Evolutionary conservation across 2,329 filamentous ascomycete species (phyloP).

Genomic region (Domatiomyces catenatus): DNA sequence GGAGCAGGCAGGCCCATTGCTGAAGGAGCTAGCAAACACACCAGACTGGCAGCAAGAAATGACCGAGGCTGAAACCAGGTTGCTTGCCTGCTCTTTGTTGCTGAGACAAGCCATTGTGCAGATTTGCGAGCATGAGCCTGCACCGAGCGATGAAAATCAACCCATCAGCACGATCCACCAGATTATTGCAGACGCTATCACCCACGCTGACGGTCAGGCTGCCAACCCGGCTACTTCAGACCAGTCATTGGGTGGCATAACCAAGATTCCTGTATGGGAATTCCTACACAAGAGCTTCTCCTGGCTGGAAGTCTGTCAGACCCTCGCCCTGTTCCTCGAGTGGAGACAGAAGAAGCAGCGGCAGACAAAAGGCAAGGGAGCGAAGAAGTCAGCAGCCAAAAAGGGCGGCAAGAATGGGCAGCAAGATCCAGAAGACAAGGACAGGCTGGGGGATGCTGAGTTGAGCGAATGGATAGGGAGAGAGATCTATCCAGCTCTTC

Average conservation of each 20-base stretch:
- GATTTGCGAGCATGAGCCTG: background rate
- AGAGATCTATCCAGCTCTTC: background rate
- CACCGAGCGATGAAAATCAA: background rate
- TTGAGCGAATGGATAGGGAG: background rate
- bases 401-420: background rate
- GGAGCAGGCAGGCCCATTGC: conserved; percentile 3
- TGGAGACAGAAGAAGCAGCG: conserved; percentile 6
- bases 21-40: background rate
- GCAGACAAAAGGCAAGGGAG: conserved; percentile 4
- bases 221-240: background rate
- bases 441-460: conserved; percentile 2
- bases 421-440: background rate
- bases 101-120: conserved; percentile 3
- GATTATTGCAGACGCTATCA: conserved; percentile 1
- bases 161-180: background rate
- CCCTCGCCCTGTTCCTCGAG: conserved; percentile 22
- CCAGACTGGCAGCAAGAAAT: conserved; percentile 3
- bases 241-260: conserved; percentile 1
- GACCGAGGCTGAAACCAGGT: conserved; percentile 7
- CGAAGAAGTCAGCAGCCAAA: background rate
- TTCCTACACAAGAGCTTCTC: conserved; percentile 27
- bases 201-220: background rate
- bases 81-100: conserved; percentile 2
- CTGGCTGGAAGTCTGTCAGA: conserved; percentile 28
- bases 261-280: conserved; percentile 24